Evolutionary conservation across 768 basidiomycete genomes (phyloP), one percentile per base, ranked within the genome.

Genomic region (Rhodocollybia butyracea): DNA sequence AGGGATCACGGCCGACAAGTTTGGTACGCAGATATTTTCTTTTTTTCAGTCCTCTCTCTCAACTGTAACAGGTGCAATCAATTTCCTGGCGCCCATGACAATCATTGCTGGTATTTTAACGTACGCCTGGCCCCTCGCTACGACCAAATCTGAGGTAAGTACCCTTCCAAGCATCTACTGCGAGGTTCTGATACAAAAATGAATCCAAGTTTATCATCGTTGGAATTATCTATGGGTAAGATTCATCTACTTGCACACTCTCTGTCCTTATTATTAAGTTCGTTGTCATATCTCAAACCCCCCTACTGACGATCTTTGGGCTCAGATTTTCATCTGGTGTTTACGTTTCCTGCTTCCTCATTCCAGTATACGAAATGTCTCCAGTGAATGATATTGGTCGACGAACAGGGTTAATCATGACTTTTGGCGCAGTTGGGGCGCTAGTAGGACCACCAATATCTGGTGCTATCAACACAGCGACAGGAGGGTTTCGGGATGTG

Each of bases 121-220:
- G 0, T 84, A 83, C 60, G 72, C 73, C 3, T 93, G 91, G 91
- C 91, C 91, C 1, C 85, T 82, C 63, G 78, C 78, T 0, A 67
- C 63, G 32, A 75, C 65, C 27, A 61, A 79, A 51, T 71, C 66
- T 0, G 69, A 73, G n/a, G n/a, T n/a, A n/a, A n/a, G n/a, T n/a
- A n/a, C n/a, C n/a, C n/a, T n/a, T n/a, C n/a, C n/a, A n/a, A n/a
- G n/a, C n/a, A n/a, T n/a, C n/a, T n/a, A n/a, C n/a, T n/a, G n/a
- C n/a, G n/a, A n/a, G n/a, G n/a, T n/a, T n/a, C n/a, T n/a, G n/a
- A n/a, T n/a, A n/a, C n/a, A n/a, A n/a, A n/a, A n/a, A n/a, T n/a
- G n/a, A n/a, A n/a, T n/a, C n/a, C n/a, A n/a, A n/a, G 0, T 71
- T 85, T 26, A 73, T 54, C 45, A 31, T 46, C 19, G 43, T 54